These are phyloP conservation scores for Moesziomyces globuligerus DNA, from an alignment of 1,284 basidiomycete species.

Conservation along the genomic window DNA sequence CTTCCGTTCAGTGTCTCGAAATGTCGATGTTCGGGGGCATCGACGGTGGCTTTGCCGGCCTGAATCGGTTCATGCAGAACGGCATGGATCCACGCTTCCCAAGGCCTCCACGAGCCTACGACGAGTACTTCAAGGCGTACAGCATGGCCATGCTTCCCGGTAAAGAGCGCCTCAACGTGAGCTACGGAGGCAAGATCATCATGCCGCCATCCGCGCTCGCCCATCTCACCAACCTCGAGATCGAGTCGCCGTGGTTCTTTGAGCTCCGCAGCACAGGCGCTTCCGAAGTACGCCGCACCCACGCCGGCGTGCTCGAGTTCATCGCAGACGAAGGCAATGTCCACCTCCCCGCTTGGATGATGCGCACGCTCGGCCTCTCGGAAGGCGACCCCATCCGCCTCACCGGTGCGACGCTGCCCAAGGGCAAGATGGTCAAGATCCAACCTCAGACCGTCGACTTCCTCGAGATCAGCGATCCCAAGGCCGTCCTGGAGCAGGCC, in stretches of 20 bases:
- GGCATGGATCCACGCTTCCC: constrained; percentile 55
- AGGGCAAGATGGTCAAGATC: constrained; percentile 95
- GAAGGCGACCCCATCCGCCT: constrained; percentile 96
- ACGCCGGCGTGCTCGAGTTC: constrained; percentile 97
- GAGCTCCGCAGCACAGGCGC: constrained; percentile 83
- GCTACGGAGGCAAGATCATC: constrained; percentile 97
- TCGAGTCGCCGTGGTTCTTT: constrained; percentile 95
- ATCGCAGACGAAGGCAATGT: constrained; percentile 96
- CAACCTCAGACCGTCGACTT: constrained; percentile 96
- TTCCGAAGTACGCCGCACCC: constrained; percentile 72
- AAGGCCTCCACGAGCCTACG: constrained; percentile 60
- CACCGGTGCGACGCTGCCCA: constrained; percentile 84
- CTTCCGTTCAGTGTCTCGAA: too few relatives aligned
- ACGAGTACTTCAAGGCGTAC: constrained; percentile 73
- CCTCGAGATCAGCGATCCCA: constrained; percentile 86
- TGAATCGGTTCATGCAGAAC: constrained; percentile 50
- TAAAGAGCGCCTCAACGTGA: constrained; percentile 83
- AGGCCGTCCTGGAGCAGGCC: constrained; percentile 95
- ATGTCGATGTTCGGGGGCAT: constrained; percentile 44
- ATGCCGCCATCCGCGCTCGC: constrained; percentile 96
- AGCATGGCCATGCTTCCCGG: constrained; percentile 85
- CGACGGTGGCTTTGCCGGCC: constrained; percentile 30
- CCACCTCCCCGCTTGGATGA: constrained; percentile 99
- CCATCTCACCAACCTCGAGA: constrained; percentile 84
- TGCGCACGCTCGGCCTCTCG: constrained; percentile 89